phyloP scores from a whole-genome alignment of 2,329 filamentous ascomycete species.

The Simplicillium aogashimaense region DNA sequence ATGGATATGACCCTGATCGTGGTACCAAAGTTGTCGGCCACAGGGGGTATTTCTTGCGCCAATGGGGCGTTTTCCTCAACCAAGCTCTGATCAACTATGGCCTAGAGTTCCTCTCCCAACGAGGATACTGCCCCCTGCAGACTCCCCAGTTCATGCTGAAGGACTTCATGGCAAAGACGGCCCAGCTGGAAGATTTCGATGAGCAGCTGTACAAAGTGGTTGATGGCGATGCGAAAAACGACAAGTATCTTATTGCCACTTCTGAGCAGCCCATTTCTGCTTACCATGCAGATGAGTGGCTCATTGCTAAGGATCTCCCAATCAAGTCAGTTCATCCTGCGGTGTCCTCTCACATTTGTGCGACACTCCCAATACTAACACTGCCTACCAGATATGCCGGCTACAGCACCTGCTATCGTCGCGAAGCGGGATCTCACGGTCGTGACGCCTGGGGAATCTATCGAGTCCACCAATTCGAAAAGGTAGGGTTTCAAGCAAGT shows the following conservation, averaged over 20 bases:
- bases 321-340: conserved; percentile 51
- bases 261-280: conserved; percentile 93
- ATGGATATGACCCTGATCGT: conserved; percentile 87
- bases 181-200: conserved; percentile 93
- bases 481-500: conserved; percentile 36
- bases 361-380: neutral
- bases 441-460: conserved; percentile 97
- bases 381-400: conserved; percentile 65
- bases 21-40: conserved; percentile 93
- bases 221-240: conserved; percentile 73
- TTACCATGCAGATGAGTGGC: conserved; percentile 89
- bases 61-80: conserved; percentile 85
- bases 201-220: conserved; percentile 98
- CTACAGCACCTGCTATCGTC: conserved; percentile 90
- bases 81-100: conserved; percentile 93
- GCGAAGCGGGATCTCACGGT: conserved; percentile 78
- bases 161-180: conserved; percentile 96
- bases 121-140: conserved; percentile 74
- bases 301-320: conserved; percentile 73
- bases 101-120: conserved; percentile 73
- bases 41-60: conserved; percentile 83
- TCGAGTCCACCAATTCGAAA: conserved; percentile 96
- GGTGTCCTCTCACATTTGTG: neutral
- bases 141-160: conserved; percentile 92
- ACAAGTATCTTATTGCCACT: conserved; percentile 73